Percentiles rank a stretch among this genome's conserved stretches.
Evolutionary conservation across 495 filamentous ascomycete species (phyloP).

Genomic region (Bacidia gigantensis): DNA sequence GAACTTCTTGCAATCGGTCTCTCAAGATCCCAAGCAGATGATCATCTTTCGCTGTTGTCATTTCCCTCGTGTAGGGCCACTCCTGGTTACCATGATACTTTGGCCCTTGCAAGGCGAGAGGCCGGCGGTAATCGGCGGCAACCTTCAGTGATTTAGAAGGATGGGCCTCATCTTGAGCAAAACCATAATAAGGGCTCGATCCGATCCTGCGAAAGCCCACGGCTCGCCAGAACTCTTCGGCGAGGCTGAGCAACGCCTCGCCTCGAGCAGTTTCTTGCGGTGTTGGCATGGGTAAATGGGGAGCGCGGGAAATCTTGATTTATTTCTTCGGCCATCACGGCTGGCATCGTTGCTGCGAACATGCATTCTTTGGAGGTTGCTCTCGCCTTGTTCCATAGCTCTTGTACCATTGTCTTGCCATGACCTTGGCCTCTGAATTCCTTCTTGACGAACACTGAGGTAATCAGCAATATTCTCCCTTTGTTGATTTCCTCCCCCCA

Average conservation of each 20-base stretch:
- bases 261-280: background rate
- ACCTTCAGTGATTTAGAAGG: background rate
- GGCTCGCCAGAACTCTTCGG: constrained; percentile 9
- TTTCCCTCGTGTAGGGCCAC: background rate
- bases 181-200: constrained; percentile 6
- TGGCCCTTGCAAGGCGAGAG: background rate
- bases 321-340: background rate
- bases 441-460: constrained; percentile 7
- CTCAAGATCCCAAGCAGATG: background rate
- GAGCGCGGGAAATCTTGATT: background rate
- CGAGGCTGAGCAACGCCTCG: background rate
- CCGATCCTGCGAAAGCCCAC: constrained; percentile 14
- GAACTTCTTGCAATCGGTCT: background rate
- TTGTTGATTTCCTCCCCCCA: constrained; percentile 19
- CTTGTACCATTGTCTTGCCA: constrained; percentile 6
- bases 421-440: constrained; percentile 5
- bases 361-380: background rate
- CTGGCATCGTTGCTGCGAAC: constrained; percentile 5
- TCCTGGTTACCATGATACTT: background rate
- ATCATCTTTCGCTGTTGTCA: constrained; percentile 1
- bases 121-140: constrained; percentile 1
- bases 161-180: constrained; percentile 7
- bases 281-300: too few species aligned
- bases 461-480: constrained; percentile 17
- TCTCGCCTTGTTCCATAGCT: constrained; percentile 4